phyloP scores from a whole-genome alignment of 2,329 filamentous ascomycete genomes.

The Aspergillus udagawae region DNA sequence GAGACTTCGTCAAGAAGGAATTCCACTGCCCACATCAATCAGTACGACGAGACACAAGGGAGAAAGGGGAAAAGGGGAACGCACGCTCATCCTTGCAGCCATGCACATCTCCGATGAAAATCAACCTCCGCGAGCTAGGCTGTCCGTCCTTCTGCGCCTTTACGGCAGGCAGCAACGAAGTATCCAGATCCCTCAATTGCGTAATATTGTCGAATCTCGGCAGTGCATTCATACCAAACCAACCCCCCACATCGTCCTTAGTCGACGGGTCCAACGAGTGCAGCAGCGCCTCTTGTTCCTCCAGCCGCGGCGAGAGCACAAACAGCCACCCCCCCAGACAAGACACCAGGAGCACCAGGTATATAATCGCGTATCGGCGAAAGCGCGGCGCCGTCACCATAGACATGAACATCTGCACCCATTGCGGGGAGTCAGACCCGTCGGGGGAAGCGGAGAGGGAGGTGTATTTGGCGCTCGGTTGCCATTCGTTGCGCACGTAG shows the following conservation, averaged over 20 bases:
- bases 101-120: slow-evolving; percentile 90
- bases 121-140: slow-evolving; percentile 54
- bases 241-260: slow-evolving; percentile 27
- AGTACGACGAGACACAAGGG: not conserved
- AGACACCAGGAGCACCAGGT: slow-evolving; percentile 28
- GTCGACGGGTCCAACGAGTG: slow-evolving; percentile 28
- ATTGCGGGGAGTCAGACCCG: slow-evolving; percentile 16
- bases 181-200: slow-evolving; percentile 48
- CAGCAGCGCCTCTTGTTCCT: slow-evolving; percentile 28
- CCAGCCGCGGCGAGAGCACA: slow-evolving; percentile 27
- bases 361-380: slow-evolving; percentile 37
- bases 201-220: slow-evolving; percentile 49
- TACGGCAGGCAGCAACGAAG: slow-evolving; percentile 41
- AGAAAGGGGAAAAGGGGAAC: slow-evolving; percentile 2
- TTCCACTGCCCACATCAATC: slow-evolving; percentile 32
- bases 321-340: slow-evolving; percentile 32
- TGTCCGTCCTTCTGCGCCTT: slow-evolving; percentile 5
- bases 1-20: slow-evolving; percentile 62
- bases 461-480: slow-evolving; percentile 21
- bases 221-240: slow-evolving; percentile 47
- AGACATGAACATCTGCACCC: slow-evolving; percentile 25
- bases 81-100: slow-evolving; percentile 70
- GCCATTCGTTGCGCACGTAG: slow-evolving; percentile 39
- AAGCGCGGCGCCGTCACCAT: slow-evolving; percentile 39
- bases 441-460: slow-evolving; percentile 16